Evolutionary conservation across 225 moss, liverwort and hornwort species (phyloP).

Genomic region (Physcomitrellopsis africana): DNA sequence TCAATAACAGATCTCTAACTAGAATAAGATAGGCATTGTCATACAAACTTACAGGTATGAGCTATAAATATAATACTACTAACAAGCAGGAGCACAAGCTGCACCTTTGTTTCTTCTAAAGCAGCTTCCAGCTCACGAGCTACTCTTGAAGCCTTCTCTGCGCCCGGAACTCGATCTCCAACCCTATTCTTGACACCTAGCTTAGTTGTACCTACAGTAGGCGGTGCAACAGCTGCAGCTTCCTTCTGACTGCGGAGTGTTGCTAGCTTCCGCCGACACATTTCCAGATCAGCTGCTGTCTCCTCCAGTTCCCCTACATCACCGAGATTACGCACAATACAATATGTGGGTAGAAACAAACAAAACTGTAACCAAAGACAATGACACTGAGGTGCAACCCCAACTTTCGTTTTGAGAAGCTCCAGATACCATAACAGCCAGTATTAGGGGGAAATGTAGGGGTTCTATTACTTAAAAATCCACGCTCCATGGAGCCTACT

Average conservation of each 20-base stretch:
- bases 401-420: neutral
- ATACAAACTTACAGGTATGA: constrained; percentile 2
- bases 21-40: neutral
- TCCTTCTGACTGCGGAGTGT: constrained; percentile 86
- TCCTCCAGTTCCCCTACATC: constrained; percentile 90
- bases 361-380: neutral
- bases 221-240: constrained; percentile 61
- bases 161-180: constrained; percentile 54
- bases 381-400: neutral
- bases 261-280: constrained; percentile 85
- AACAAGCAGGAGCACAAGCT: constrained; percentile 31
- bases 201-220: constrained; percentile 47
- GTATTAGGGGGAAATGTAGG: neutral
- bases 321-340: constrained; percentile 23
- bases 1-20: neutral
- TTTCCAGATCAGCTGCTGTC: constrained; percentile 77
- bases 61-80: constrained; percentile 21
- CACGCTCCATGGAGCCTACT: neutral
- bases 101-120: constrained; percentile 90
- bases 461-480: neutral
- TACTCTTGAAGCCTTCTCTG: constrained; percentile 62
- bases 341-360: constrained; percentile 1
- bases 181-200: constrained; percentile 44
- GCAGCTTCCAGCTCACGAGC: constrained; percentile 74
- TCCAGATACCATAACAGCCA: neutral